Evolutionary conservation across 257 asterid species (phyloP).

Genomic region (Knoxia roxburghii): DNA sequence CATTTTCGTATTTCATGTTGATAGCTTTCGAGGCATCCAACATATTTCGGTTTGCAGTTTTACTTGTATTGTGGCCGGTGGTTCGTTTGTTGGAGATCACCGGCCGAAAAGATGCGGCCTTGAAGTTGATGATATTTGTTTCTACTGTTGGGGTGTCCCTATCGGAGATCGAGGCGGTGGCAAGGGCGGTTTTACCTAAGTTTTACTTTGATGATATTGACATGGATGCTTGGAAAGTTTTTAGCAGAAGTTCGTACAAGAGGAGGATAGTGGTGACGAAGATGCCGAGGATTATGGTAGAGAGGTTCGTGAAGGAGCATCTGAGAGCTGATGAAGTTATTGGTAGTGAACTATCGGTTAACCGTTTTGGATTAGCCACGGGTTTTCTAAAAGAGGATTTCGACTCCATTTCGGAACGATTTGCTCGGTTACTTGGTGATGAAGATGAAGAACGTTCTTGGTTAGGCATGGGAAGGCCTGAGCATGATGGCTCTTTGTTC

Average conservation of each 20-base stretch:
- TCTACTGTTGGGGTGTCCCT: slow-evolving; percentile 53
- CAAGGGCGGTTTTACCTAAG: slow-evolving; percentile 79
- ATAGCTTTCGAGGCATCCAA: slow-evolving; percentile 89
- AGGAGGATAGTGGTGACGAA: slow-evolving; percentile 62
- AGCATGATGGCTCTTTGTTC: slow-evolving; percentile 28
- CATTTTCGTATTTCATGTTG: slow-evolving; percentile 78
- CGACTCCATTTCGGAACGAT: slow-evolving; percentile 25
- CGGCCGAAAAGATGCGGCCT: slow-evolving; percentile 47
- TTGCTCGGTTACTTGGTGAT: slow-evolving; percentile 34
- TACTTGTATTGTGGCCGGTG: slow-evolving; percentile 56
- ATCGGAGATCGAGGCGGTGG: slow-evolving; percentile 55
- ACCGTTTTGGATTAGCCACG: slow-evolving; percentile 53
- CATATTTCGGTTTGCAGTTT: slow-evolving; percentile 49
- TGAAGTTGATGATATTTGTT: slow-evolving; percentile 53
- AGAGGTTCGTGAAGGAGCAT: slow-evolving; percentile 71
- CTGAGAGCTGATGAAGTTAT: slow-evolving; percentile 58
- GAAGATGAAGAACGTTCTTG: slow-evolving; percentile 29
- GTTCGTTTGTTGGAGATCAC: slow-evolving; percentile 41
- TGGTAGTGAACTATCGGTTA: slow-evolving; percentile 53
- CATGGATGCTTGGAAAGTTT: slow-evolving; percentile 58
- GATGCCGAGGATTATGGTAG: slow-evolving; percentile 75
- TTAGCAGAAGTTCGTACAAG: slow-evolving; percentile 35
- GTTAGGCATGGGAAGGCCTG: slow-evolving; percentile 51
- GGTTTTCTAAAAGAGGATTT: slow-evolving; percentile 46
- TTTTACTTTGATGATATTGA: slow-evolving; percentile 62